phyloP scores from a whole-genome alignment of 2,329 filamentous ascomycete genomes.

The Graphiopsis chlorocephala region DNA sequence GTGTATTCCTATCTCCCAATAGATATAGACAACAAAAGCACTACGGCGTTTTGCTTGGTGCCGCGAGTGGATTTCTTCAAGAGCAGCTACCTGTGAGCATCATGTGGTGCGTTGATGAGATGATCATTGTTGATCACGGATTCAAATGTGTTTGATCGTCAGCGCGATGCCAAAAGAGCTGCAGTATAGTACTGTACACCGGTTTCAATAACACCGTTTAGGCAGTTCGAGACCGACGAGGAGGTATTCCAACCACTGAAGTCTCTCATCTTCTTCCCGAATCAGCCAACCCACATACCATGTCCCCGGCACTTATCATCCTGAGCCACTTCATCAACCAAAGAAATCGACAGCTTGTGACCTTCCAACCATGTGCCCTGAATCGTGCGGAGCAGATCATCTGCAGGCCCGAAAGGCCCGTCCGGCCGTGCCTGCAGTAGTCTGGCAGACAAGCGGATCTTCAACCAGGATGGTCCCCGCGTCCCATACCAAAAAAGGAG shows the following conservation, averaged over 20 bases:
- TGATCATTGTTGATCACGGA: neutral
- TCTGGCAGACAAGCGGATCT: neutral
- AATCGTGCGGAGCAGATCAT: neutral
- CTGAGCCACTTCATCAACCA: too few species aligned
- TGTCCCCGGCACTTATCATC: neutral
- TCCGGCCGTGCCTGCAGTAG: constrained; percentile 4
- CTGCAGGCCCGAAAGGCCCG: constrained; percentile 3
- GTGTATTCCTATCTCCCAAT: too few species aligned
- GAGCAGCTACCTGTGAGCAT: neutral
- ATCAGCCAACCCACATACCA: neutral
- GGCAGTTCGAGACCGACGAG: neutral
- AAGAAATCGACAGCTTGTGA: neutral
- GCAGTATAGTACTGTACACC: neutral
- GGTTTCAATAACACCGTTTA: neutral
- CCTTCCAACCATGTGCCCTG: neutral
- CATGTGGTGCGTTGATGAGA: neutral
- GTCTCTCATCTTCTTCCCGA: neutral
- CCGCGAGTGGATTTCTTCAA: too few species aligned
- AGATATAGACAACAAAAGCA: neutral
- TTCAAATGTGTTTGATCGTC: neutral
- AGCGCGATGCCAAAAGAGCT: neutral
- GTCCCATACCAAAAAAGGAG: neutral
- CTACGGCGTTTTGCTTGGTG: neutral
- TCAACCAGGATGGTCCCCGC: constrained; percentile 14
- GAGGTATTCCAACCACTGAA: neutral